phyloP scores from a whole-genome alignment of 2,329 filamentous ascomycete species.

The Achaetomium macrosporum region DNA sequence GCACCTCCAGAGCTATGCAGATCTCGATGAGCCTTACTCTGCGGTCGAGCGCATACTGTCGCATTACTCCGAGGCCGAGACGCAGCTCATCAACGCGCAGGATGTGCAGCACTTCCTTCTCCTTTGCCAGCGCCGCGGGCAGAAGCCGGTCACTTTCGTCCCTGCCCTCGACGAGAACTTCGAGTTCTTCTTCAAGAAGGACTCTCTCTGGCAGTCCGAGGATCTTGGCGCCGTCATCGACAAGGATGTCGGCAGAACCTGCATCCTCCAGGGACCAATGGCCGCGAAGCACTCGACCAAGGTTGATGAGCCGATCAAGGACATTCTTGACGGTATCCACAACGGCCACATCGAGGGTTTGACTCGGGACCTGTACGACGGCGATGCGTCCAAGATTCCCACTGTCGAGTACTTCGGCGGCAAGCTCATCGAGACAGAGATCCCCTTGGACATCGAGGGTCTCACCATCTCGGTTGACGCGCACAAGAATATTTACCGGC shows the following conservation, averaged over 20 bases:
- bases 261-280: constrained; percentile 92
- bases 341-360: constrained; percentile 77
- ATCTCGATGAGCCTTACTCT: constrained; percentile 76
- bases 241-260: constrained; percentile 92
- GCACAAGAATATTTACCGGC: constrained; percentile 74
- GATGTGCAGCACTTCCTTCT: constrained; percentile 96
- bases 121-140: constrained; percentile 81
- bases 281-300: constrained; percentile 84
- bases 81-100: constrained; percentile 94
- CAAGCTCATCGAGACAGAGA: constrained; percentile 66
- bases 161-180: constrained; percentile 95
- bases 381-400: constrained; percentile 69
- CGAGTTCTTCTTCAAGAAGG: constrained; percentile 99
- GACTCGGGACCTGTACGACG: constrained; percentile 71
- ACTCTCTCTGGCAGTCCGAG: constrained; percentile 98
- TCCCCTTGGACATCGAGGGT: constrained; percentile 75
- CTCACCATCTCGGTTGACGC: constrained; percentile 75
- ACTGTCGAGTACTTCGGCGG: constrained; percentile 93
- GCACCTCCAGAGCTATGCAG: constrained; percentile 80
- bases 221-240: constrained; percentile 92
- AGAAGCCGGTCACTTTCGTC: constrained; percentile 97
- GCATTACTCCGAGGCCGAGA: constrained; percentile 78
- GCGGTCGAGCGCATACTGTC: constrained; percentile 73
- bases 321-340: constrained; percentile 89
- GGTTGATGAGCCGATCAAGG: constrained; percentile 88